Evolutionary conservation across 495 filamentous ascomycete genomes (phyloP), one percentile per base, ranked within the genome.

Genomic region (Penicillium manginii): DNA sequence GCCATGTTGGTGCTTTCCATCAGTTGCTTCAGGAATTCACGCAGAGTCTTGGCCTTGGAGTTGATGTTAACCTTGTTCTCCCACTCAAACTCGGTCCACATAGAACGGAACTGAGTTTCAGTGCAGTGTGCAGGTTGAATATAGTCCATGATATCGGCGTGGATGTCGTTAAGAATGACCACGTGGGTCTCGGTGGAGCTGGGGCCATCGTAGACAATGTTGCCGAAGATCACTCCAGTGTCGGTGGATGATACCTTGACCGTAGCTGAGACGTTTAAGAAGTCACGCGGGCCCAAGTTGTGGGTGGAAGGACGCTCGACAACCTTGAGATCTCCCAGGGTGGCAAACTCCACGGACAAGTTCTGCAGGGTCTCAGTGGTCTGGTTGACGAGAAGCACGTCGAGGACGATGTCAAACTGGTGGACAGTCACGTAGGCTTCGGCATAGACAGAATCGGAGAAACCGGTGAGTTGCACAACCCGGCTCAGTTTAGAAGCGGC

Each of bases 21-120:
- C 63, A 99, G 81, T 68, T 96, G 90, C 64, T 91, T 87, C 55
- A 99, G 78, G 84, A 98, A 99, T 10, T 96, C 93, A 47, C 96
- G 85, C 52, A 99, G 81, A 29, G 80, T 88, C 83, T 96, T 96
- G 62, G 91, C 92, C 80, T 97, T 97, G 62, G 90, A 92, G 74
- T 96, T 96, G 78, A 98, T 98, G 78, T 98, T 98, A 68, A 99
- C 94, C 84, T 99, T 99, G 81, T 99, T 99, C 82, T 99, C 96
- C 96, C 96, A 99, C 74, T 99, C 96, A 60, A 99, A 99, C 68
- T 99, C 96, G 32, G 96, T 98, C 96, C 96, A 99, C 96, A 99
- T 99, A 21, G 92, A 96, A 35, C 96, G 85, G 87, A 99, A 99
- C 69, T 98, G 92, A 33, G 93, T 97, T 81, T 99, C 96, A 14